These are phyloP conservation scores for Candida oleophila DNA, from an alignment of 805 yeast species.

Conservation along the genomic window DNA sequence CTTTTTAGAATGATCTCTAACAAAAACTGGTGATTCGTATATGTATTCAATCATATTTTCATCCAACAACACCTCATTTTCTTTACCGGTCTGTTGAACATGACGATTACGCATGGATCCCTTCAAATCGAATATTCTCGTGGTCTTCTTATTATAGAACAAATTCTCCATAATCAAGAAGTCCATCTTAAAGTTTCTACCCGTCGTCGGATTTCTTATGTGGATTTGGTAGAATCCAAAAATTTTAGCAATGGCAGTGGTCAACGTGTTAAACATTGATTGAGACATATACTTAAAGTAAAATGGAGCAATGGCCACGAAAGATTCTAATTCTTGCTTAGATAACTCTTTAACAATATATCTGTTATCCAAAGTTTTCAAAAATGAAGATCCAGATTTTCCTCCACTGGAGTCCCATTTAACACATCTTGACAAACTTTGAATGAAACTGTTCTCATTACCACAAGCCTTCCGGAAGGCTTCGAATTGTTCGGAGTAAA, in stretches of 20 bases:
- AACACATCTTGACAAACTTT: conserved; percentile 87
- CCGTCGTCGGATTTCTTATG: conserved; percentile 73
- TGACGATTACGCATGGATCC: conserved; percentile 98
- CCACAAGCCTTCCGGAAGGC: conserved; percentile 88
- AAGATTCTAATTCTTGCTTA: conserved; percentile 86
- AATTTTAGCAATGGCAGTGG: conserved; percentile 90
- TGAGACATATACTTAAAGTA: conserved; percentile 96
- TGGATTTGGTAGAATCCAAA: conserved; percentile 95
- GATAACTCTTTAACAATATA: conserved; percentile 87
- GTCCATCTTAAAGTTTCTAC: conserved; percentile 80
- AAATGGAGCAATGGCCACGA: conserved; percentile 92
- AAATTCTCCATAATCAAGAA: conserved; percentile 94
- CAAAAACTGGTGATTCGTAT: conserved; percentile 93
- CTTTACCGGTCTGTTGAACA: conserved; percentile 93
- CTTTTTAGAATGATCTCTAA: conserved; percentile 86
- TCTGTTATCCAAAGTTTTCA: conserved; percentile 88
- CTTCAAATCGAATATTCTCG: conserved; percentile 89
- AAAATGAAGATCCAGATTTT: conserved; percentile 90
- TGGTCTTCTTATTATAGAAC: conserved; percentile 77
- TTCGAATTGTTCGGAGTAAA: conserved; percentile 94
- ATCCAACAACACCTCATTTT: conserved; percentile 89
- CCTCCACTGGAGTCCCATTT: conserved; percentile 98
- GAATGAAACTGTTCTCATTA: conserved; percentile 70
- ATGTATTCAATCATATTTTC: conserved; percentile 98
- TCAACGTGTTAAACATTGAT: conserved; percentile 90